Conservation (phyloP, 225 moss, liverwort and hornwort species). For the Straminergon stramineum region DNA sequence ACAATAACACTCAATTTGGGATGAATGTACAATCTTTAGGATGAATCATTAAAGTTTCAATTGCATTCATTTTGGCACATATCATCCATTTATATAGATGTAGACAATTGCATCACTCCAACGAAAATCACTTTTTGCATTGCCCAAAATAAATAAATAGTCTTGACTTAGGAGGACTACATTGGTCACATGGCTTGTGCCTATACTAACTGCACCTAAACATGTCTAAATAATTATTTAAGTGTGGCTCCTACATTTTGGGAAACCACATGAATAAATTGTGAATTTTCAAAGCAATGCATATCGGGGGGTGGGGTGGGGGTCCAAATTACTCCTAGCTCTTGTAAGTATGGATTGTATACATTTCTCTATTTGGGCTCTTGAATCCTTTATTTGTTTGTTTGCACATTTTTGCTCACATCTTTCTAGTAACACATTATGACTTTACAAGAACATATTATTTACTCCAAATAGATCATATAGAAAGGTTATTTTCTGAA, state of each 20-base stretch:
- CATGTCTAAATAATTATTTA: not conserved
- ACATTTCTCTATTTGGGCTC: no score
- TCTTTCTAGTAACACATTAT: no score
- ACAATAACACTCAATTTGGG: not conserved
- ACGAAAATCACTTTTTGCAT: fast-evolving
- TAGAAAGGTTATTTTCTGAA: no score
- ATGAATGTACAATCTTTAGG: not conserved
- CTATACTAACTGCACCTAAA: no score
- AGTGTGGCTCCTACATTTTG: fast-evolving
- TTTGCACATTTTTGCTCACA: not conserved
- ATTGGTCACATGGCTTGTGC: fast-evolving
- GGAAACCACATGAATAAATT: not conserved
- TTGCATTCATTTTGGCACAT: fast-evolving
- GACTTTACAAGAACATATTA: not conserved
- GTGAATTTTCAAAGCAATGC: not conserved
- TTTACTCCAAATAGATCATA: not conserved
- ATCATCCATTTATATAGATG: no score
- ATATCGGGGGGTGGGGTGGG: no score
- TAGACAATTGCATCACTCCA: not conserved
- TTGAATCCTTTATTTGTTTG: not conserved
- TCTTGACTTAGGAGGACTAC: fast-evolving
- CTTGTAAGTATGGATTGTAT: no score
- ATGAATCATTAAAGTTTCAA: no score
- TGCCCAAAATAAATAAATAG: not conserved
- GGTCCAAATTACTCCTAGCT: no score